Evolutionary conservation across 306 rosid genomes (phyloP).

Genomic region (Glycine soja): DNA sequence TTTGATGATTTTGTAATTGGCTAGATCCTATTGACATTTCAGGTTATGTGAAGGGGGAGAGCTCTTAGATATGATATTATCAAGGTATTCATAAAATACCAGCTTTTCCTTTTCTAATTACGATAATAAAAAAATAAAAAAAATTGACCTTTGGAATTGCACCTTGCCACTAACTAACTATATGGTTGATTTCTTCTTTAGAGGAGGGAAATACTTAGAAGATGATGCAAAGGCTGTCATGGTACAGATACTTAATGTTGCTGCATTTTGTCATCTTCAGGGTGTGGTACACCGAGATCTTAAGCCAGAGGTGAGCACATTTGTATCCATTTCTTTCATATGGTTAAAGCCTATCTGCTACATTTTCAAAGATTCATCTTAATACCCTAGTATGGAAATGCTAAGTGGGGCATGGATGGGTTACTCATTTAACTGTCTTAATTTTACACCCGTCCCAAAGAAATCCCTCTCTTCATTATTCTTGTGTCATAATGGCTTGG

Average conservation of each 20-base stretch:
- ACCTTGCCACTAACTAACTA: conserved; percentile 44
- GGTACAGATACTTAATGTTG: conserved; percentile 91
- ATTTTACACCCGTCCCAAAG: no score
- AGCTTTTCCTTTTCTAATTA: neutral
- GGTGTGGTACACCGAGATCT: no score
- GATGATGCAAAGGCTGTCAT: conserved; percentile 96
- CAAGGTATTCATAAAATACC: conserved; percentile 67
- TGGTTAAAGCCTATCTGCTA: conserved; percentile 35
- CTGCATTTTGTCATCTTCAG: conserved; percentile 99
- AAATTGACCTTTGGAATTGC: conserved; percentile 31
- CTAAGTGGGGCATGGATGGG: conserved; percentile 20
- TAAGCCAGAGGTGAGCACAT: conserved; percentile 88
- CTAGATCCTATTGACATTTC: conserved; percentile 49
- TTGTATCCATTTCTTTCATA: conserved; percentile 34
- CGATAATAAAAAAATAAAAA: no score
- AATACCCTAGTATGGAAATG: conserved; percentile 31
- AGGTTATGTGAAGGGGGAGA: conserved; percentile 99
- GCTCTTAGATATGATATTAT: conserved; percentile 92
- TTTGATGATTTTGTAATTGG: conserved; percentile 13
- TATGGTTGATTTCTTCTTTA: conserved; percentile 49
- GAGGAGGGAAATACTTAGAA: conserved; percentile 98
- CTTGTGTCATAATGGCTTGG: no score
- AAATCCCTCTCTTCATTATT: no score
- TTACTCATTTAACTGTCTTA: no score
- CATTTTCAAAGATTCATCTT: conserved; percentile 11